Conservation (phyloP, 768 basidiomycete genomes). For the Chalciporus piperatus region DNA sequence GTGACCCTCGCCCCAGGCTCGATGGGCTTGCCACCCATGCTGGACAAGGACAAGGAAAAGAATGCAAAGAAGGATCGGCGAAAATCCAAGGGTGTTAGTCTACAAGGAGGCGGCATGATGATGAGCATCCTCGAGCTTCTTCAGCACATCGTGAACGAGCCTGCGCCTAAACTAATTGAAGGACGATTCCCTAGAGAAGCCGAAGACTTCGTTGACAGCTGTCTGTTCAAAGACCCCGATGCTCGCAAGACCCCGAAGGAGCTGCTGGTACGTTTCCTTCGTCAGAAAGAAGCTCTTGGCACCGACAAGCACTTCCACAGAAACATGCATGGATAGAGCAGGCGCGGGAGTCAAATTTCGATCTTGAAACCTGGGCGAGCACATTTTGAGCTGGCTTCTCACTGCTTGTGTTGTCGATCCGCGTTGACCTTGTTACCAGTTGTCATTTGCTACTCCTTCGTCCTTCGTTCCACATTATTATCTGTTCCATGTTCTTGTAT, state of each 20-base stretch:
- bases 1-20: conserved; percentile 73
- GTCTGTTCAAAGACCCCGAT: conserved; percentile 88
- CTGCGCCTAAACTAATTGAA: conserved; percentile 83
- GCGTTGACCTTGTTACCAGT: conserved; percentile 16
- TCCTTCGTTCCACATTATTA: conserved; percentile 27
- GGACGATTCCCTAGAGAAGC: conserved; percentile 71
- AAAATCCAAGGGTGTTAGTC: conserved; percentile 88
- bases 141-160: conserved; percentile 98
- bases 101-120: conserved; percentile 94
- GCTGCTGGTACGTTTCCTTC: conserved; percentile 50
- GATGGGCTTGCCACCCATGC: conserved; percentile 41
- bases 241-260: conserved; percentile 84
- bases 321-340: conserved; percentile 73
- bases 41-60: conserved; percentile 38
- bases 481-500: conserved; percentile 32
- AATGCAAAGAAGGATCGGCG: conserved; percentile 73
- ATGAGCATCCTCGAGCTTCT: conserved; percentile 97
- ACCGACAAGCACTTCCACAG: conserved; percentile 37
- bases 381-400: conserved; percentile 50
- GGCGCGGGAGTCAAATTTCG: conserved; percentile 56
- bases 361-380: conserved; percentile 79
- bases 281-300: not conserved
- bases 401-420: conserved; percentile 9
- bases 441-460: conserved; percentile 26
- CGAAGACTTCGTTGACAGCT: conserved; percentile 85